Evolutionary conservation across 1,139 yeast genomes (phyloP), one percentile per base, ranked within the genome.

Genomic region (Cylindricascospora bacillispora): DNA sequence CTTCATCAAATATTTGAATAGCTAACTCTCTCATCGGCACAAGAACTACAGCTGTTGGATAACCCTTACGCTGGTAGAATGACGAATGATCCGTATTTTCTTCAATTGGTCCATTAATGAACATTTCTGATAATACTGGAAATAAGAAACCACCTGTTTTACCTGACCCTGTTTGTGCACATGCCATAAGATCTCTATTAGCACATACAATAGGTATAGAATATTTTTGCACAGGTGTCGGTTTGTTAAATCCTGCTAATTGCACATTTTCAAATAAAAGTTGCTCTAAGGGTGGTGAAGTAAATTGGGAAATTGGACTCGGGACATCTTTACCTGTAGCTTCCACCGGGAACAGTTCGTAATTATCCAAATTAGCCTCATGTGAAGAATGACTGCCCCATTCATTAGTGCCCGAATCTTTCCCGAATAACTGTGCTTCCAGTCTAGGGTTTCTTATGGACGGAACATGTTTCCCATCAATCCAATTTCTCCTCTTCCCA

Each of bases 91-190:
- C 44, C 9, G 38, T 36, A 24, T 35, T 32, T 45, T 64, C 72
- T 30, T 78, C 74, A 35, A 82, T 70, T 35, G 98, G 98, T 24
- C 98, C 98, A 47, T 67, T 72, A 56, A 70, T 62, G 63, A 76
- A 89, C 41, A 92, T 79, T 62, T 85, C 86, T 25, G 94, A 79
- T 47, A 89, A 70, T 35, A 89, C 93, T 43, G 98, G 98, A 78
- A 89, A 89, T 55, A 89, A 67, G 70, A 89, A 89, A 44, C 97
- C 98, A 67, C 97, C 95, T 54, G 98, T 89, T 67, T 89, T 89
- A 70, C 98, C 98, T 34, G 97, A 85, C 78, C 92, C 97, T 47
- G 97, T 86, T 67, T 86, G 97, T 40, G 97, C 97, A 75, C 97
- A 86, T 25, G 97, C 97, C 97, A 89, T 89, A 63, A 89, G 73